Evolutionary conservation across 163 green algal genomes (phyloP).

Genomic region (Prototheca wickerhamii): DNA sequence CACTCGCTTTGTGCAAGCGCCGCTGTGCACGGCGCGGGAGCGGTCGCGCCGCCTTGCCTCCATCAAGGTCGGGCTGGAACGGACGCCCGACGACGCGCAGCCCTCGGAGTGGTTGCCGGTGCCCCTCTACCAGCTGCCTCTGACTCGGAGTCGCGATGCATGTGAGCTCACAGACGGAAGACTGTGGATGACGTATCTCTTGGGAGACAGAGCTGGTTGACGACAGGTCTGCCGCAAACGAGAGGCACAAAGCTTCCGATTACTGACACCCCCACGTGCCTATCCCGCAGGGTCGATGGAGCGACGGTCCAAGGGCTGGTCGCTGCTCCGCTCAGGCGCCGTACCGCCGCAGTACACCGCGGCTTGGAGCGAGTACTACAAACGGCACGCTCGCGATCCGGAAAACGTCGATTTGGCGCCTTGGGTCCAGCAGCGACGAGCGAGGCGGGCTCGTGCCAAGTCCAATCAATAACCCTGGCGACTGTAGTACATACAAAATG

Average conservation of each 20-base stretch:
- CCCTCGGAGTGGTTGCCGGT: no score
- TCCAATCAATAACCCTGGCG: no score
- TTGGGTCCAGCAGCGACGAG: not conserved
- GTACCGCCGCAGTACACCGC: not conserved
- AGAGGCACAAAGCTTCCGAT: no score
- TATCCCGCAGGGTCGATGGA: not conserved
- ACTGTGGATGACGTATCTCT: no score
- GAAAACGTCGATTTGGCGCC: not conserved
- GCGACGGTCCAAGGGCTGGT: not conserved
- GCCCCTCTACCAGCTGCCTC: no score
- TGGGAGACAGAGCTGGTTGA: no score
- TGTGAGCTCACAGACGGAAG: no score
- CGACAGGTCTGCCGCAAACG: no score
- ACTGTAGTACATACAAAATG: no score
- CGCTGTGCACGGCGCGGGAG: slow-evolving; percentile 44
- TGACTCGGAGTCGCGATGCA: no score
- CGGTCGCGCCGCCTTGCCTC: slow-evolving; percentile 23
- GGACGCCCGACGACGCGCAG: no score
- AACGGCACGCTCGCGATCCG: not conserved
- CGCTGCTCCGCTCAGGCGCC: not conserved
- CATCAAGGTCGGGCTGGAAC: slow-evolving; percentile 11
- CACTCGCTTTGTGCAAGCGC: slow-evolving; percentile 47
- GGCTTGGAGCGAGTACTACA: slow-evolving; percentile 9
- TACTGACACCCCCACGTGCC: not conserved
- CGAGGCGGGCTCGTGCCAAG: not conserved